Evolutionary conservation across 352 stramenopile species (phyloP).

Genomic region (Phytopythium cucurbitacearum): DNA sequence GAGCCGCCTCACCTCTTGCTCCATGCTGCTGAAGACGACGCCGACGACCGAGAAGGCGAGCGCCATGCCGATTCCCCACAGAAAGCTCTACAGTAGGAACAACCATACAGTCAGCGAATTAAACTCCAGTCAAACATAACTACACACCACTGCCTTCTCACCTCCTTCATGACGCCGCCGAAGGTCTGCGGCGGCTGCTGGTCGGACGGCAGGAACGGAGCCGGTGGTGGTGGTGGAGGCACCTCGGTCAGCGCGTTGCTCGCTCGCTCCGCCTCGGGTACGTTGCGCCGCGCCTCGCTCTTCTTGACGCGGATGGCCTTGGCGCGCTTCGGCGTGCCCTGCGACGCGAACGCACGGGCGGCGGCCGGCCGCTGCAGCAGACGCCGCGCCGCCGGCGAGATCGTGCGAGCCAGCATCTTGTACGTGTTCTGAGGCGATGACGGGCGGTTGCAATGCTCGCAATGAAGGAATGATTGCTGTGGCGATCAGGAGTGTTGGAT

Average conservation of each 20-base stretch:
- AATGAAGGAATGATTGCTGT: no score
- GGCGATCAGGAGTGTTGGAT: no score
- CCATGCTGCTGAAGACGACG: slow-evolving; percentile 61
- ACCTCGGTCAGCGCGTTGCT: slow-evolving; percentile 36
- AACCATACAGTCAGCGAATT: background rate
- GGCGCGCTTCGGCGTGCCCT: slow-evolving; percentile 36
- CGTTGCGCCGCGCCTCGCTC: slow-evolving; percentile 47
- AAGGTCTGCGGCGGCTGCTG: slow-evolving; percentile 49
- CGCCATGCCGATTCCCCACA: slow-evolving; percentile 77
- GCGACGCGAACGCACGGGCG: slow-evolving; percentile 29
- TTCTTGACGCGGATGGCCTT: slow-evolving; percentile 72
- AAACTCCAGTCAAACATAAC: background rate
- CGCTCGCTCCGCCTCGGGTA: slow-evolving; percentile 42
- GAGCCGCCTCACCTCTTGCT: slow-evolving; percentile 30
- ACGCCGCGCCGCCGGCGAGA: slow-evolving; percentile 11
- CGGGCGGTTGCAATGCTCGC: no score
- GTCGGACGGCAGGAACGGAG: slow-evolving; percentile 27
- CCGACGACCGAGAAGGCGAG: slow-evolving; percentile 69
- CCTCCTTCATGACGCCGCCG: slow-evolving; percentile 61
- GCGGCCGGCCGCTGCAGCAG: slow-evolving; percentile 1
- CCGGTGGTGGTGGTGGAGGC: slow-evolving; percentile 16
- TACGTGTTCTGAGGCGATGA: no score
- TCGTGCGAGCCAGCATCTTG: background rate
- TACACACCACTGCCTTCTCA: slow-evolving; percentile 6
- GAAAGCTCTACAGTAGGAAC: slow-evolving; percentile 47